Base-by-base conservation (phyloP, 306 rosid genomes). In the Cucumis hystrix region DNA sequence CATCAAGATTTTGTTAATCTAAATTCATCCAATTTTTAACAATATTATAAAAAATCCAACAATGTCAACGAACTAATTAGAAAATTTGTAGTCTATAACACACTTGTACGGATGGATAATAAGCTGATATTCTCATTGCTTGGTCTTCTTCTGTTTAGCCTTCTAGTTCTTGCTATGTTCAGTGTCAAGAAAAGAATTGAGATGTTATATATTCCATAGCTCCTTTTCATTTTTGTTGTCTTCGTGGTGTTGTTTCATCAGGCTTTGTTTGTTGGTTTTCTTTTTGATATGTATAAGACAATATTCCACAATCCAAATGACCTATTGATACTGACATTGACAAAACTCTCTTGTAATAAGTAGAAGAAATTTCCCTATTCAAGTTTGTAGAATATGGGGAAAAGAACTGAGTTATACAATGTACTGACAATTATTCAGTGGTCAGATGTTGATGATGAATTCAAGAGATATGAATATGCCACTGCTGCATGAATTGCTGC, bases 401-500 rank as follows among this genome's bases (percentile, higher is more conserved):
- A 39, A 18, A 61, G 1, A 28, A 13, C 17, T 12, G 67, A 25
- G 28, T 58, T 13, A 12, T 14, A 65, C 1, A 3, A 69, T 21
- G 58, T 33, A 43, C 35, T 21, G 6, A 68, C 12, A 45, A 12
- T 6, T 45, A 40, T 39, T 41, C 39, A 69, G n/a, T 69, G 75
- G 37, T 69, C 75, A 23, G 83, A 79, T 77, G 79, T 80, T 20
- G n/a, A 70, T 39, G 58, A 80, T 56, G 91, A 84, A 80, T 88
- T 75, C 17, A 87, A 84, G 64, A 86, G 87, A 75, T 83, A 91
- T 13, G 96, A 91, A 76, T 87, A 82, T 61, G 97, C 97, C 80
- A 91, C 88, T n/a, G 93, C 83, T 20, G 96, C 93, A 75, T 93
- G 97, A 68, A 93, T n/a, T 59, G 97, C 91, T 41, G 98, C 93